Conservation (phyloP, 108 stramenopile species). For the Cyclotella kingstonii region DNA sequence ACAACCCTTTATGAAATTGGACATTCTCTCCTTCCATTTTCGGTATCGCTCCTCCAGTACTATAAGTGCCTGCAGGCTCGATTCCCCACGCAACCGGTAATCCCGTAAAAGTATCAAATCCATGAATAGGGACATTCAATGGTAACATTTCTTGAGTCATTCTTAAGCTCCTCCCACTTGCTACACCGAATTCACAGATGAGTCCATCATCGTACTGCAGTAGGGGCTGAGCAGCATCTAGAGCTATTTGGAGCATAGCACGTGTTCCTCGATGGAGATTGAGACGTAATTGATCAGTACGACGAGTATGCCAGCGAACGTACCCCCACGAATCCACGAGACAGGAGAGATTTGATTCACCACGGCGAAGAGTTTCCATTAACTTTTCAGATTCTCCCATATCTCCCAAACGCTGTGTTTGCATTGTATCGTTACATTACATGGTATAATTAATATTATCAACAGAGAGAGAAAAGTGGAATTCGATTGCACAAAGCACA, state of each 20-base stretch:
- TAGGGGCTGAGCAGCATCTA: conserved; percentile 75
- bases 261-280: conserved; percentile 82
- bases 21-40: conserved; percentile 60
- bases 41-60: conserved; percentile 75
- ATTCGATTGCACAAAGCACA: background rate
- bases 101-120: conserved; percentile 91
- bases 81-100: conserved; percentile 82
- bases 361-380: conserved; percentile 63
- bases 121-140: conserved; percentile 62
- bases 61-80: conserved; percentile 75
- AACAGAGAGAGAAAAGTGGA: background rate
- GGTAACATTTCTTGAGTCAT: conserved; percentile 86
- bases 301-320: conserved; percentile 84
- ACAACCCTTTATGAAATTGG: conserved; percentile 75
- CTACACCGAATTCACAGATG: conserved; percentile 89
- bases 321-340: conserved; percentile 88
- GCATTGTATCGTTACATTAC: too few relatives aligned
- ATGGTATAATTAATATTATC: background rate
- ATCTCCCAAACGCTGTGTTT: conserved; percentile 54
- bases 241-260: conserved; percentile 77
- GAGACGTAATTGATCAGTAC: conserved; percentile 34
- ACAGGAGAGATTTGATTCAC: conserved; percentile 61
- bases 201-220: conserved; percentile 63
- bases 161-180: conserved; percentile 67
- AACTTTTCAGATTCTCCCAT: conserved; percentile 68